Evolutionary conservation across 768 basidiomycete species (phyloP).

Genomic region (Mycena leptocephala): DNA sequence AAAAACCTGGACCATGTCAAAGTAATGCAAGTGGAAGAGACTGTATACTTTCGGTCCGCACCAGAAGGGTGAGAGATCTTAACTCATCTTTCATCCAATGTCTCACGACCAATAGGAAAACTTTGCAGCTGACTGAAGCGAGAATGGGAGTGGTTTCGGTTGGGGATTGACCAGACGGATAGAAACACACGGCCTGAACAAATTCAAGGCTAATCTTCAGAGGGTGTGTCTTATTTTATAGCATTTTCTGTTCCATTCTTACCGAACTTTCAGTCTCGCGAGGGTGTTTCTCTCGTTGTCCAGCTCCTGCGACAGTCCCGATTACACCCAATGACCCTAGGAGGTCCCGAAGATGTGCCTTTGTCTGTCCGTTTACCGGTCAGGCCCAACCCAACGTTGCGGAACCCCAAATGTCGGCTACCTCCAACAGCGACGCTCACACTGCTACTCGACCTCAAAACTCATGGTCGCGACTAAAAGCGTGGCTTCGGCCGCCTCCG

Average conservation of each 20-base stretch:
- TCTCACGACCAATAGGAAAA: constrained; percentile 66
- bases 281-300: constrained; percentile 90
- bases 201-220: constrained; percentile 93
- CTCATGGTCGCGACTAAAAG: constrained; percentile 33
- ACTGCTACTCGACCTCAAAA: constrained; percentile 27
- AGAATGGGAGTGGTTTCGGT: constrained; percentile 92
- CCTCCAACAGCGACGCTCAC: background rate
- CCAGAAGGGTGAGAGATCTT: constrained; percentile 74
- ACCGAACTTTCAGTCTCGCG: constrained; percentile 74
- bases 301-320: constrained; percentile 86
- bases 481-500: constrained; percentile 31
- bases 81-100: background rate
- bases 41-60: constrained; percentile 78
- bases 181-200: constrained; percentile 87
- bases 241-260: background rate
- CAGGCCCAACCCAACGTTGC: constrained; percentile 7
- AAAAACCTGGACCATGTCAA: constrained; percentile 96
- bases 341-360: constrained; percentile 45
- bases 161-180: constrained; percentile 92
- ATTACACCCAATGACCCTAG: constrained; percentile 70
- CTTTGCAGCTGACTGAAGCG: constrained; percentile 89
- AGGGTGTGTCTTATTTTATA: constrained; percentile 59
- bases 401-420: constrained; percentile 12
- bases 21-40: constrained; percentile 94
- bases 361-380: constrained; percentile 30